Evolutionary conservation across 192 early-diverging fungal species (phyloP).

Genomic region (Linnemannia elongata): DNA sequence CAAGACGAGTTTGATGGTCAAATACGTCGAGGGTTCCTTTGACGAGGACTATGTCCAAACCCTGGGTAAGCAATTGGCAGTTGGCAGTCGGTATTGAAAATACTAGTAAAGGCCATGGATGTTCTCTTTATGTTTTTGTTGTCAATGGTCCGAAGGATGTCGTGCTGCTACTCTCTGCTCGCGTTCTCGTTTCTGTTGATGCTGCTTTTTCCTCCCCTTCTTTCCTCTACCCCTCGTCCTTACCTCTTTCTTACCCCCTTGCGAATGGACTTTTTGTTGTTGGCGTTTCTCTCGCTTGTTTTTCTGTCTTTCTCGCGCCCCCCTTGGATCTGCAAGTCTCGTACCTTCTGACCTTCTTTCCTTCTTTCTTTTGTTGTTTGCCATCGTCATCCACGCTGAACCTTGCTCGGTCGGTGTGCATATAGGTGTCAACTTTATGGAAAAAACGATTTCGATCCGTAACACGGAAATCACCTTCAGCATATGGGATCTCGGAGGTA

Average conservation of each 20-base stretch:
- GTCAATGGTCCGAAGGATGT: neutral
- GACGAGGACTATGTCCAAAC: conserved; percentile 97
- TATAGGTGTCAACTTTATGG: conserved; percentile 96
- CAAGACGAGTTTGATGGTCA: conserved; percentile 97
- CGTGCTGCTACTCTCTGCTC: neutral
- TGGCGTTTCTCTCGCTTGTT: neutral
- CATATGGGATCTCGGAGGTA: conserved; percentile 98
- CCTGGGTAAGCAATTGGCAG: conserved; percentile 70
- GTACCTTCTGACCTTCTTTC: conserved; percentile 1
- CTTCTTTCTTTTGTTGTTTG: neutral
- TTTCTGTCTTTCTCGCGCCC: neutral
- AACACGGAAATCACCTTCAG: conserved; percentile 96
- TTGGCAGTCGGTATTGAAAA: neutral
- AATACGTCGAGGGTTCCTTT: conserved; percentile 96
- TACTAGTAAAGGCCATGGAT: no score
- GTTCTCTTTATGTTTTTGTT: neutral
- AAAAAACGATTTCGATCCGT: conserved; percentile 92
- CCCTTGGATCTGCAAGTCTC: neutral
- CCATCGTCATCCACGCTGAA: neutral
- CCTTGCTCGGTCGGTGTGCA: neutral
- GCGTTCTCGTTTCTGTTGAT: neutral
- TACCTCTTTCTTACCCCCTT: neutral
- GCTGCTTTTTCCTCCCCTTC: neutral
- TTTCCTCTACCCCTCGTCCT: neutral
- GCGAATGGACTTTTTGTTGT: neutral